Base-by-base conservation (phyloP, 257 asterid genomes). In the Fraxinus pennsylvanica region DNA sequence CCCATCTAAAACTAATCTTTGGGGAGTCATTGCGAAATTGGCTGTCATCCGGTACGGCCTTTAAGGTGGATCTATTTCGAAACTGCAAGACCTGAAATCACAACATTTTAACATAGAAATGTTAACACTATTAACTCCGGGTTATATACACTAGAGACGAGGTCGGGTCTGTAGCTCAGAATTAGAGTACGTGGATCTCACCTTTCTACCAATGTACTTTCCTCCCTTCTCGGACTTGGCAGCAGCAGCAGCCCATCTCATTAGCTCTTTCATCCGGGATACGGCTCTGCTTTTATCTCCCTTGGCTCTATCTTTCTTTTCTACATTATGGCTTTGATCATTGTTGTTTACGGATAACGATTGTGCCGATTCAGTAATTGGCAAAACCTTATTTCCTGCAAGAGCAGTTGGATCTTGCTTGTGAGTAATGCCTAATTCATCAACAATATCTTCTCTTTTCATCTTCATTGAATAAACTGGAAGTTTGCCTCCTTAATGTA, bases 1-100 rank as follows among this genome's bases (percentile, higher is more conserved):
- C 88, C 88, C 86, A 88, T 82, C 90, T 83, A 39, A 83, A 82
- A 50, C 89, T 89, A 27, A 89, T 87, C 41, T 89, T 89, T 3
- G 92, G 91, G 41, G 91, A 87, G 35, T 78, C 92, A 32, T 81
- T 78, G 76, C 86, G 80, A 0, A 85, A 38, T 72, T 87, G 81
- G 74, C 85, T 83, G 27, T 85, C 85, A 38, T 80, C 81, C 21
- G 77, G 77, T 9, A 78, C 83, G 50, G 83, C 41, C 76, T 80
- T 85, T 54, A 80, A 59, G 1, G 72, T 63, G 15, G 86, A 41
- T 54, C 57, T 82, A 71, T 79, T 70, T 72, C 81, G 3, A 9
- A 80, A 74, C 0, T 78, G 83, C 76, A 87, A 38, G 21, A 87
- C 84, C 90, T 86, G 78, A 25, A 72, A 5, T 13, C 5, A 0